phyloP scores from a whole-genome alignment of 352 stramenopile species.

The Thraustochytrium aureum region DNA sequence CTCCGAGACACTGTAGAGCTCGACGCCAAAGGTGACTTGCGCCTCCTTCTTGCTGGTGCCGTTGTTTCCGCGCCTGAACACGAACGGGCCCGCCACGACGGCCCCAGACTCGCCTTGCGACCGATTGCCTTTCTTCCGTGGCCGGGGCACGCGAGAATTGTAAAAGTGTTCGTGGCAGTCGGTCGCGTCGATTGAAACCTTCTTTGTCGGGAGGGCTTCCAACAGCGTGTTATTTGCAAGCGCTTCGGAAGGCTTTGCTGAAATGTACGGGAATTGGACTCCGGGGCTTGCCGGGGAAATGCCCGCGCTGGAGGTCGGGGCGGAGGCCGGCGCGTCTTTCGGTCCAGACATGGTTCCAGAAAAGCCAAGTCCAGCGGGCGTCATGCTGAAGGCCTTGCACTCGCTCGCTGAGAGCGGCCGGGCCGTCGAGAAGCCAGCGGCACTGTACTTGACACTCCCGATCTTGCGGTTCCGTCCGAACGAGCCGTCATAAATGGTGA shows the following conservation, averaged over 20 bases:
- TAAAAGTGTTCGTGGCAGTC: conserved; percentile 7
- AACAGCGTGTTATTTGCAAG: neutral
- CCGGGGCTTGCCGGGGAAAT: neutral
- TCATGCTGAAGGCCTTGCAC: no score
- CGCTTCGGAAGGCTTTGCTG: neutral
- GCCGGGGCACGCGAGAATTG: neutral
- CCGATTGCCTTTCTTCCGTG: neutral
- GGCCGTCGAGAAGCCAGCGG: neutral
- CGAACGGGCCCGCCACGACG: neutral
- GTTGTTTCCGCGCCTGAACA: neutral
- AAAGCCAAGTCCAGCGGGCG: no score
- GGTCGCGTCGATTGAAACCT: neutral
- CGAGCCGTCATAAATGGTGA: conserved; percentile 1
- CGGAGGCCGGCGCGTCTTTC: neutral
- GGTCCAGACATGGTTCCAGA: no score
- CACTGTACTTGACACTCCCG: conserved; percentile 4
- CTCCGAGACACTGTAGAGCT: neutral
- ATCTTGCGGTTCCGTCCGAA: conserved; percentile 17
- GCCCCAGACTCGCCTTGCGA: neutral
- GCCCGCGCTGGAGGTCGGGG: neutral
- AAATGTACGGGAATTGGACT: neutral
- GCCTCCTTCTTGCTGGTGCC: neutral
- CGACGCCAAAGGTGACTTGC: neutral
- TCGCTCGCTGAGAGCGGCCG: no score
- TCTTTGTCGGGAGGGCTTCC: neutral